A percentile compares a stretch with the other conserved stretches of the same genome.
Conservation (phyloP, 2,329 filamentous ascomycete species). For the Pyrenophora graminea region DNA sequence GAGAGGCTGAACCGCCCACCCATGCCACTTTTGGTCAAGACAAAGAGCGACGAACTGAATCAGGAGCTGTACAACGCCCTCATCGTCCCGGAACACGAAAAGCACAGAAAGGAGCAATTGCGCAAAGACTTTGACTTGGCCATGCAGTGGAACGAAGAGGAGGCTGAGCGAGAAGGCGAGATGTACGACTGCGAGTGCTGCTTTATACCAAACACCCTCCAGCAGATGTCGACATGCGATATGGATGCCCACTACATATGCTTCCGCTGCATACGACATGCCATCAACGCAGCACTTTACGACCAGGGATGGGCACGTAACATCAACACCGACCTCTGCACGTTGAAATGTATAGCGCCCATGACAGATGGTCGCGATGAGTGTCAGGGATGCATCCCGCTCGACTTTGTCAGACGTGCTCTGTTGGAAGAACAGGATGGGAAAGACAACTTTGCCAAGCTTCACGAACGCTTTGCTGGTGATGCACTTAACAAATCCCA, state of each 20-base stretch:
- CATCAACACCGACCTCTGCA: slow-evolving; percentile 72
- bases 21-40: slow-evolving; percentile 66
- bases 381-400: slow-evolving; percentile 74
- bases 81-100: slow-evolving; percentile 49
- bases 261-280: slow-evolving; percentile 79
- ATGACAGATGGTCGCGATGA: slow-evolving; percentile 55
- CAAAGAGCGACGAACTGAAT: slow-evolving; percentile 62
- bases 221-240: slow-evolving; percentile 75
- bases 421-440: slow-evolving; percentile 72
- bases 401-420: slow-evolving; percentile 71
- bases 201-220: slow-evolving; percentile 71
- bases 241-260: slow-evolving; percentile 73
- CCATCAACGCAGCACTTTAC: slow-evolving; percentile 85
- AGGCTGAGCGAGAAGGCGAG: slow-evolving; percentile 53
- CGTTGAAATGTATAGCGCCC: slow-evolving; percentile 81
- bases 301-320: slow-evolving; percentile 89
- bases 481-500: slow-evolving; percentile 74
- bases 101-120: slow-evolving; percentile 47
- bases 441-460: slow-evolving; percentile 70
- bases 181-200: slow-evolving; percentile 77
- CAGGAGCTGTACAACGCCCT: slow-evolving; percentile 54
- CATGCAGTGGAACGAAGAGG: slow-evolving; percentile 52
- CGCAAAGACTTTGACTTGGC: slow-evolving; percentile 50
- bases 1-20: slow-evolving; percentile 57
- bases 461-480: slow-evolving; percentile 78